These are phyloP conservation scores for Irpex rosettiformis DNA, from an alignment of 1,284 basidiomycete genomes.

Conservation along the genomic window DNA sequence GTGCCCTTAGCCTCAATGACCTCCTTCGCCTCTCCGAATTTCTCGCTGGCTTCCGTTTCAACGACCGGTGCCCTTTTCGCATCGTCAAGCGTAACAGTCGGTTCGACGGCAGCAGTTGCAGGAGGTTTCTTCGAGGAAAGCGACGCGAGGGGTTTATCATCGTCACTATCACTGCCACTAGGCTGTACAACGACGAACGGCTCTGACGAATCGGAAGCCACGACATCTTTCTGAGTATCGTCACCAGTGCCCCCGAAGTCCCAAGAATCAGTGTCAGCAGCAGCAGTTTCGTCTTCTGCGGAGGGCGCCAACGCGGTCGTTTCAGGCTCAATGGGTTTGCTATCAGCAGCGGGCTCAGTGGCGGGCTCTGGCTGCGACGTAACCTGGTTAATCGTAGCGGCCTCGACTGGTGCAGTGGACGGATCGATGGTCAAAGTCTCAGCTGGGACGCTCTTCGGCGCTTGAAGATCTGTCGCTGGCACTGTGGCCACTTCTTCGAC, in stretches of 20 bases:
- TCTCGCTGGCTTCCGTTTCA: neutral
- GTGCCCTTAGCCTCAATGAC: neutral
- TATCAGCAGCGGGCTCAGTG: neutral
- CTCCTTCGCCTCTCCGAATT: neutral
- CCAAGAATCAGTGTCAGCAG: neutral
- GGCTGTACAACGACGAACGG: conserved; percentile 1
- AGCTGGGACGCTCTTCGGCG: neutral
- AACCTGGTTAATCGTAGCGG: too few relatives aligned
- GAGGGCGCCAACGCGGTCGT: neutral
- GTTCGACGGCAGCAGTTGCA: neutral
- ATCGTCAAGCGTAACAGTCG: neutral
- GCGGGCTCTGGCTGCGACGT: neutral
- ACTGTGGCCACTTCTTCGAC: neutral
- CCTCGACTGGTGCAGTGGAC: neutral
- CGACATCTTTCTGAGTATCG: neutral
- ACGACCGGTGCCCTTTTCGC: neutral
- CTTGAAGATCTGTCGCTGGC: neutral
- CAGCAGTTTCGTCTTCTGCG: neutral
- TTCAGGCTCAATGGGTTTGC: neutral
- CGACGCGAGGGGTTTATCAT: neutral
- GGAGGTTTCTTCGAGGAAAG: neutral
- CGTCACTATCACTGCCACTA: neutral
- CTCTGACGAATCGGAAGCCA: neutral
- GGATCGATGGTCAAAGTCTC: neutral
- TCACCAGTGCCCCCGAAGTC: neutral